Evolutionary conservation across 495 filamentous ascomycete genomes (phyloP).

Genomic region (Penicillium diatomitis): DNA sequence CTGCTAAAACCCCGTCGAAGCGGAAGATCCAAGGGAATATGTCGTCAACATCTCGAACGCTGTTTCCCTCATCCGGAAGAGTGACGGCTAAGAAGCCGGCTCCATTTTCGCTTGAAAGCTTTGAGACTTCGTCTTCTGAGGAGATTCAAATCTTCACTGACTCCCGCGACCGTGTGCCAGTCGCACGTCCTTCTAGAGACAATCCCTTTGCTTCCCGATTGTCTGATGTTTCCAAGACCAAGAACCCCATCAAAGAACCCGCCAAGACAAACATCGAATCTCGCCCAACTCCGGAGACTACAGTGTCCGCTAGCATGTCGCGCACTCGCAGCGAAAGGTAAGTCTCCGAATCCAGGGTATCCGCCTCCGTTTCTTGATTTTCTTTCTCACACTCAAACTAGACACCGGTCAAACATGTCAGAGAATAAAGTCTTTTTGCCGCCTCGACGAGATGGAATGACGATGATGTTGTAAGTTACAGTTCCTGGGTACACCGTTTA

Average conservation of each 20-base stretch:
- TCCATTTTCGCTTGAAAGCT: constrained; percentile 59
- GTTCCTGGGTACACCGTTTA: no score
- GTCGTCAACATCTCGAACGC: constrained; percentile 57
- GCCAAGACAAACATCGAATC: no score
- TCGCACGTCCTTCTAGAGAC: constrained; percentile 49
- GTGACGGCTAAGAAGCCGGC: constrained; percentile 39
- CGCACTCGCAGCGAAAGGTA: no score
- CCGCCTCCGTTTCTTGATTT: no score
- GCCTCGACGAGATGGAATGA: constrained; percentile 30
- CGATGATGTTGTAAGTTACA: constrained; percentile 12
- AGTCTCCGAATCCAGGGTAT: no score
- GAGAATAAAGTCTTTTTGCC: constrained; percentile 2
- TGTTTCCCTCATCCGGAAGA: constrained; percentile 53
- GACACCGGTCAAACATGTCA: constrained; percentile 10
- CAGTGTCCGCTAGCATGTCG: no score
- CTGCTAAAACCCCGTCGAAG: constrained; percentile 72
- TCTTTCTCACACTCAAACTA: background rate
- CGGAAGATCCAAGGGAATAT: constrained; percentile 52
- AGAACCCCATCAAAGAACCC: background rate
- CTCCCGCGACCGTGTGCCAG: constrained; percentile 75
- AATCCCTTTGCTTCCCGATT: constrained; percentile 55
- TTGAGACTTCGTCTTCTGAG: constrained; percentile 20
- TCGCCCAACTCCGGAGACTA: no score
- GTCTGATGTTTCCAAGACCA: constrained; percentile 10
- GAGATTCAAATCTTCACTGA: constrained; percentile 81